Conservation (phyloP, 345 rosid genomes). For the Eutrema japonicum region DNA sequence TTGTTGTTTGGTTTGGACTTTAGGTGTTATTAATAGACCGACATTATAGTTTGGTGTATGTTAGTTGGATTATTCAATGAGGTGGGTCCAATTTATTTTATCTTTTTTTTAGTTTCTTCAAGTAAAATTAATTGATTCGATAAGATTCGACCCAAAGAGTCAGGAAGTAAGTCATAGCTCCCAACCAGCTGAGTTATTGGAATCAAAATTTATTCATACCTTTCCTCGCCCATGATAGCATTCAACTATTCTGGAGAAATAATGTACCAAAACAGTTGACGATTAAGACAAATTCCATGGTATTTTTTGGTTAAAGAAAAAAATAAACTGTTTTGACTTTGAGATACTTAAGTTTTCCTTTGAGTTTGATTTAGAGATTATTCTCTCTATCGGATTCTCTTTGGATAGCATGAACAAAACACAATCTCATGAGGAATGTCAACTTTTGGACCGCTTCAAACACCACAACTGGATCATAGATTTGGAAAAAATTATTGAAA, state of each 20-base stretch:
- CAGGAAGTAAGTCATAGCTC: not conserved
- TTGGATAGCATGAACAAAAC: too few species aligned
- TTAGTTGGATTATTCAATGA: slow-evolving; percentile 35
- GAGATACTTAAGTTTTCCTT: not conserved
- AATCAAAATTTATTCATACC: not conserved
- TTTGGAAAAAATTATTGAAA: too few species aligned
- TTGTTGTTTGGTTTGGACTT: slow-evolving; percentile 10
- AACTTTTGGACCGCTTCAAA: too few species aligned
- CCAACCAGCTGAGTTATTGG: slow-evolving; percentile 19
- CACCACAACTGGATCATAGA: too few species aligned
- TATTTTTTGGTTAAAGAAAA: too few species aligned
- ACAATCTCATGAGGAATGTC: too few species aligned
- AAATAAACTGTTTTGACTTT: not conserved
- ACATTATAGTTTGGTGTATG: slow-evolving; percentile 28
- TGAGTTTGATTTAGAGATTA: too few species aligned
- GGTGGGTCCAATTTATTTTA: slow-evolving; percentile 20
- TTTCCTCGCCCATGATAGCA: not conserved
- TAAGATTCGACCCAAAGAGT: slow-evolving; percentile 1
- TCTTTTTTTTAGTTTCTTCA: not conserved
- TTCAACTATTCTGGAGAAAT: slow-evolving; percentile 6
- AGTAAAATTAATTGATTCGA: not conserved
- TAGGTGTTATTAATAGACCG: slow-evolving; percentile 18
- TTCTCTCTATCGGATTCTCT: too few species aligned
- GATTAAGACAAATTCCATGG: not conserved
- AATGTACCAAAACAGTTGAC: not conserved